Conservation (phyloP, 345 rosid species). For the Arabidopsis arenosa region DNA sequence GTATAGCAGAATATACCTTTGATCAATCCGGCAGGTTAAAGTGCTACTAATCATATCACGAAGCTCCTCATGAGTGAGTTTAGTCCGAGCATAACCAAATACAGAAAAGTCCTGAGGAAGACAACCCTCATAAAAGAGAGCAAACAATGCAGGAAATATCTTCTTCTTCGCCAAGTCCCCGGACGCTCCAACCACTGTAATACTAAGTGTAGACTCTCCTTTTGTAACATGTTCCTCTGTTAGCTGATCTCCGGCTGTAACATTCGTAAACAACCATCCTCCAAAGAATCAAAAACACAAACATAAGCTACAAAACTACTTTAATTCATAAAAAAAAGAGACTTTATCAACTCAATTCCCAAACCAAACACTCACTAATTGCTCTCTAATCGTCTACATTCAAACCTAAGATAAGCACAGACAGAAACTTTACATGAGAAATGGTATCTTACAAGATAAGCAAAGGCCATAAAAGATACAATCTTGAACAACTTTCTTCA, state of each 20-base stretch:
- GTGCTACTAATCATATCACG: constrained; percentile 73
- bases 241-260: constrained; percentile 52
- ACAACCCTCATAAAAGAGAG: constrained; percentile 83
- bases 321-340: not conserved
- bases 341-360: not conserved
- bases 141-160: constrained; percentile 90
- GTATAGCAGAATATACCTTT: constrained; percentile 53
- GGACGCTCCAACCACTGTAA: constrained; percentile 93
- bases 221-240: constrained; percentile 44
- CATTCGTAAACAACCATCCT: constrained; percentile 2
- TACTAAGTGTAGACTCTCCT: constrained; percentile 63
- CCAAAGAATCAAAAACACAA: not conserved
- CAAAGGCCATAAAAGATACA: not conserved
- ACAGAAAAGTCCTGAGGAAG: constrained; percentile 74
- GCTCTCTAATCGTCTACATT: not conserved
- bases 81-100: constrained; percentile 83
- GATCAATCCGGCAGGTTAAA: constrained; percentile 86
- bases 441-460: no score
- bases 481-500: not conserved
- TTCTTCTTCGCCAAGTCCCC: constrained; percentile 96
- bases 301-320: not conserved
- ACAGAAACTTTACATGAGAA: no score
- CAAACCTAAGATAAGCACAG: not conserved
- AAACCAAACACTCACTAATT: not conserved
- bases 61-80: constrained; percentile 77